Percentiles rank a stretch among this genome's conserved stretches.
These are phyloP conservation scores for Penicillium digitatum DNA, from an alignment of 2,329 filamentous ascomycete genomes.

Conservation along the genomic window DNA sequence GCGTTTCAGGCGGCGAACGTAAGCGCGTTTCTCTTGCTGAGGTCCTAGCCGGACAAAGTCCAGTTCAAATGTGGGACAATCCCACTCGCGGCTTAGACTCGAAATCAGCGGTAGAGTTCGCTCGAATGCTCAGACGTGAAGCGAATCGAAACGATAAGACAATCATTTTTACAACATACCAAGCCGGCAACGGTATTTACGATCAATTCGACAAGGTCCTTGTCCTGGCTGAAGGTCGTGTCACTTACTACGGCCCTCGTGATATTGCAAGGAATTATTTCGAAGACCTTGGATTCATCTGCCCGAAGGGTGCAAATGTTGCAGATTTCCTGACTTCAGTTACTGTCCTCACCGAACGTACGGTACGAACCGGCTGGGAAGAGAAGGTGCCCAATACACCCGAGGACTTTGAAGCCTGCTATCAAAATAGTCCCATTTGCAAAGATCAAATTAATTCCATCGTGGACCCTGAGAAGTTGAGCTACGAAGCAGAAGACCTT, in stretches of 20 bases:
- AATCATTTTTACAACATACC: constrained; percentile 62
- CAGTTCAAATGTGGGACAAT: constrained; percentile 64
- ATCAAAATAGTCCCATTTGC: constrained; percentile 51
- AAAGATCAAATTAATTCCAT: constrained; percentile 50
- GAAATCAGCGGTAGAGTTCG: constrained; percentile 58
- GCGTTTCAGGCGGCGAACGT: constrained; percentile 64
- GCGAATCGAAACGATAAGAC: constrained; percentile 57
- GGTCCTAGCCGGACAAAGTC: constrained; percentile 46
- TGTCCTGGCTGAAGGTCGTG: constrained; percentile 60
- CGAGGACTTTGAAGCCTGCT: constrained; percentile 46
- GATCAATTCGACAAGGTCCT: constrained; percentile 66
- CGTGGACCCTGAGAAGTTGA: constrained; percentile 28
- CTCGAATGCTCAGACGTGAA: constrained; percentile 56
- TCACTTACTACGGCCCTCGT: constrained; percentile 61
- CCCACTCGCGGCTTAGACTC: constrained; percentile 63
- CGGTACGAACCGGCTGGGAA: constrained; percentile 35
- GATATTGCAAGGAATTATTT: constrained; percentile 59
- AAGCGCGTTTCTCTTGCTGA: constrained; percentile 67
- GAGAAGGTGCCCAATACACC: constrained; percentile 33
- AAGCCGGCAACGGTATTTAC: constrained; percentile 66
- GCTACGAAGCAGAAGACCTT: constrained; percentile 30
- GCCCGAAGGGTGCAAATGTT: constrained; percentile 58
- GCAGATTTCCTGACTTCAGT: constrained; percentile 64
- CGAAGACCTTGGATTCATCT: constrained; percentile 61
- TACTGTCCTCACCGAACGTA: constrained; percentile 52